These are phyloP conservation scores for Mixia osmundae DNA, from an alignment of 1,284 basidiomycete species.

Conservation along the genomic window DNA sequence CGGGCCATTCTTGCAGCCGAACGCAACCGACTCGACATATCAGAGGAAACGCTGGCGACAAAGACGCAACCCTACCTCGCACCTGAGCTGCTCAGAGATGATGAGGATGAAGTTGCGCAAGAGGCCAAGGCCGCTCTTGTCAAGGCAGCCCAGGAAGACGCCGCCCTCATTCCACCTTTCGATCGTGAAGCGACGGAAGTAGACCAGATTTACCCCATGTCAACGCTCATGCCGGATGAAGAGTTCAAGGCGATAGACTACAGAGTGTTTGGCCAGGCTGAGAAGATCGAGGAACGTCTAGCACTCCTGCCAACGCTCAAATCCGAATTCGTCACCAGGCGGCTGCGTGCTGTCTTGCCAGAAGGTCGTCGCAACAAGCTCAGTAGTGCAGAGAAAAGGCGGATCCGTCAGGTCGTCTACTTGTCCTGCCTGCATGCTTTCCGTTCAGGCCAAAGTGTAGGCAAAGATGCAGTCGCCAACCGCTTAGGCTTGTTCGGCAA, in stretches of 20 bases:
- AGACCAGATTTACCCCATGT: slow-evolving; percentile 48
- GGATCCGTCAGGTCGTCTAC: slow-evolving; percentile 1
- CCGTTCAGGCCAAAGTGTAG: neutral
- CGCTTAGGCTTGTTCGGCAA: too few relatives aligned
- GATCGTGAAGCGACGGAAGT: slow-evolving; percentile 38
- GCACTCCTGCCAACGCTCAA: slow-evolving; percentile 36
- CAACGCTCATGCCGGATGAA: slow-evolving; percentile 45
- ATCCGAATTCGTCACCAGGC: slow-evolving; percentile 42
- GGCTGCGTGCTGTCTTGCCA: slow-evolving; percentile 23
- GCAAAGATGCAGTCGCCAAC: slow-evolving; percentile 3
- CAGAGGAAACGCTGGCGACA: slow-evolving; percentile 38
- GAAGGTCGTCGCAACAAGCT: neutral
- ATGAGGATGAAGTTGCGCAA: neutral
- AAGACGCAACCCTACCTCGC: slow-evolving; percentile 15
- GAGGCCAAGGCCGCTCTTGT: neutral
- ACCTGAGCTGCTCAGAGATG: neutral
- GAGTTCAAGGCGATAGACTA: slow-evolving; percentile 33
- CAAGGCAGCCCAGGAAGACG: slow-evolving; percentile 20
- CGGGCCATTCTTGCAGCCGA: slow-evolving; percentile 56
- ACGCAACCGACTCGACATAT: slow-evolving; percentile 69
- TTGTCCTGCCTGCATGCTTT: slow-evolving; percentile 4
- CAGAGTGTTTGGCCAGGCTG: slow-evolving; percentile 33
- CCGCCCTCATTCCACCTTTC: slow-evolving; percentile 54
- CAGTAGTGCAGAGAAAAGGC: slow-evolving; percentile 1
- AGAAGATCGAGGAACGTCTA: slow-evolving; percentile 29